Base-by-base conservation (phyloP, 805 yeast genomes). In the Candida sithepensis region DNA sequence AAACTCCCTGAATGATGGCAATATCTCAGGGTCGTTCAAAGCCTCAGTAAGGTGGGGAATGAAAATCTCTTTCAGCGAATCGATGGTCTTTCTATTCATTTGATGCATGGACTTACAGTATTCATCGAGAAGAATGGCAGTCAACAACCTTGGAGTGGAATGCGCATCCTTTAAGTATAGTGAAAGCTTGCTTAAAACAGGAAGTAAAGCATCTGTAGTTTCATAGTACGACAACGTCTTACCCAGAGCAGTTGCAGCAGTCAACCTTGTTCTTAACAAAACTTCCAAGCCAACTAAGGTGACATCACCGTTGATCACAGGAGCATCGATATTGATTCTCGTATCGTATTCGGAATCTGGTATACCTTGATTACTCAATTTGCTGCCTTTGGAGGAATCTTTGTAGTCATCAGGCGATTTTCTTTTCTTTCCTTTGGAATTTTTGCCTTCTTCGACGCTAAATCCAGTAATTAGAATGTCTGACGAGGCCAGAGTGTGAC, bases 301-400 rank as follows among this genome's bases (percentile, higher is more conserved):
- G 16, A 94, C 85, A 67, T 94, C 99, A 59, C 99, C 99, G 40
- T 82, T 78, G 49, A 86, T 79, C 65, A 94, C 84, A 4, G 98
- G 97, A 3, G 96, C 86, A 68, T 94, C 99, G 49, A 94, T 91
- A 62, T 92, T 90, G 44, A 89, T 84, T 49, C 79, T 78, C 46
- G 81, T 75, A 43, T 77, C 84, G 47, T 63, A 65, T 33, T 76
- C 85, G 3, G 77, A 70, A 2, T 69, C 59, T 2, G 85, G 85
- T 13, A 80, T 78, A 14, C 72, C 71, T 24, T 52, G 52, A 9
- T 45, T 42, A 38, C 60, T 63, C 7, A 64, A 56, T 38, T 61
- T 58, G 8, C 53, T 54, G 3, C 57, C 28, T 9, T 24, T 24
- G 8, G 30, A 41, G 24, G 43, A 48, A 3, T 30, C 42, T 16